Conservation (phyloP, 2,329 filamentous ascomycete genomes). For the Diaporthe eres region DNA sequence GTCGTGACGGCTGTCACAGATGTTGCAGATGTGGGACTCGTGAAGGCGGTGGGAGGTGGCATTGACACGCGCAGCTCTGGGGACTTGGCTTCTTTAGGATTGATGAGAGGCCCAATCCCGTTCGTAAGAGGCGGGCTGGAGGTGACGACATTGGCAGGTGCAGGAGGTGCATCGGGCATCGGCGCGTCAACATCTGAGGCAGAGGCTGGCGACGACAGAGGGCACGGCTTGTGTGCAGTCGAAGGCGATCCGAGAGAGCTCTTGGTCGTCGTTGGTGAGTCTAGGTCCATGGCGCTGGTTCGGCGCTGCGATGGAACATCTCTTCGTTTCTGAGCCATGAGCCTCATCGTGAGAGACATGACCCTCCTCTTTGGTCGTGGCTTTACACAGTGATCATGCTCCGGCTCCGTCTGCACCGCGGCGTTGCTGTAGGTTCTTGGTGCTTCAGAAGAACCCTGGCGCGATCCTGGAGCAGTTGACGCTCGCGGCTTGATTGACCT, state of each 20-base stretch:
- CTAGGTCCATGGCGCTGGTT: constrained; percentile 57
- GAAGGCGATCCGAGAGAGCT: constrained; percentile 36
- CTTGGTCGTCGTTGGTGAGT: constrained; percentile 54
- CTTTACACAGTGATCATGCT: constrained; percentile 52
- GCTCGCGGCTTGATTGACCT: constrained; percentile 49
- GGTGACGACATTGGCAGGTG: constrained; percentile 46
- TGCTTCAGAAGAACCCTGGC: constrained; percentile 56
- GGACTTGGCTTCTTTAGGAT: constrained; percentile 54
- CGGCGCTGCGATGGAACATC: constrained; percentile 46
- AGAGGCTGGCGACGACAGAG: constrained; percentile 35
- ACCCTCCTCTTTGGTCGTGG: constrained; percentile 59
- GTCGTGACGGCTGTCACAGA: constrained; percentile 54
- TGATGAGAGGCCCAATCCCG: constrained; percentile 36
- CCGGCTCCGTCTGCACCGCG: constrained; percentile 68
- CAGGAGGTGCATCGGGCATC: constrained; percentile 53
- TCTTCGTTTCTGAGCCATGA: constrained; percentile 50
- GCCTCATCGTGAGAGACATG: constrained; percentile 64
- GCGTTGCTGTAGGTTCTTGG: constrained; percentile 64
- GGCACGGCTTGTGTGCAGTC: constrained; percentile 31
- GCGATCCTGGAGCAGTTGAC: constrained; percentile 51
- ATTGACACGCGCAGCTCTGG: constrained; percentile 68
- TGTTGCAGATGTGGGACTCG: constrained; percentile 53
- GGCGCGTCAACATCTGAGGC: constrained; percentile 45
- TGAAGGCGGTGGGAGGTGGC: constrained; percentile 68
- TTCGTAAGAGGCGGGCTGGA: constrained; percentile 39